phyloP scores from a whole-genome alignment of 805 yeast genomes.

The Nakazawaea siamensis region DNA sequence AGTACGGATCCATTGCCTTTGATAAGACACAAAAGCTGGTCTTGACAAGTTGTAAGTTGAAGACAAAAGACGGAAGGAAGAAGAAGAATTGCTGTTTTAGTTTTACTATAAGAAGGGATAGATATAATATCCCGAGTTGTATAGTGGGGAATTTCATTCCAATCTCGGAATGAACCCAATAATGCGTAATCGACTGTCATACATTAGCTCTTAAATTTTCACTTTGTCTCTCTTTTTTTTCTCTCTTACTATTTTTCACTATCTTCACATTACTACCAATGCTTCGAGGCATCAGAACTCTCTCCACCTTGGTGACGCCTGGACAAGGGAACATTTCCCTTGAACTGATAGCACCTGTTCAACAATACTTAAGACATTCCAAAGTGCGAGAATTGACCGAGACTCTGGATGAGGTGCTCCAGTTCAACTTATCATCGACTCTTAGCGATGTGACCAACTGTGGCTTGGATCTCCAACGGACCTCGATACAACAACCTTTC shows the following conservation, averaged over 20 bases:
- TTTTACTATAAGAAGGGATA: constrained; percentile 85
- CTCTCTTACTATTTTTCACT: no score
- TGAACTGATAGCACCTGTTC: not conserved
- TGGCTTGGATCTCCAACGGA: constrained; percentile 13
- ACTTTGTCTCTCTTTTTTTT: no score
- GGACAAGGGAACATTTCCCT: constrained; percentile 9
- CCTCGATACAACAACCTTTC: constrained; percentile 25
- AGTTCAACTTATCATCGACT: not conserved
- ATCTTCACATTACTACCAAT: no score
- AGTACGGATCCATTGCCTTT: constrained; percentile 92
- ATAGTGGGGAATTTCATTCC: constrained; percentile 95
- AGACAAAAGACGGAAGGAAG: constrained; percentile 75
- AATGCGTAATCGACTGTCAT: no score
- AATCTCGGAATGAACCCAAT: constrained; percentile 31
- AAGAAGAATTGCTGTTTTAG: constrained; percentile 87
- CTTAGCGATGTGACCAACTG: constrained; percentile 10
- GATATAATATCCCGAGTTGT: constrained; percentile 92
- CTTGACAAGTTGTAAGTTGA: constrained; percentile 78
- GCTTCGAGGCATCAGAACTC: no score
- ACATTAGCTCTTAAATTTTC: no score
- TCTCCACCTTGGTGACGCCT: constrained; percentile 5
- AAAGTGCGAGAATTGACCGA: constrained; percentile 11
- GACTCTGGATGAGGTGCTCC: constrained; percentile 13
- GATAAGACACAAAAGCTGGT: constrained; percentile 95
- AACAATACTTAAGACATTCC: constrained; percentile 7